These are phyloP conservation scores for Calonectria pseudoreteaudii DNA, from an alignment of 2,329 filamentous ascomycete genomes.

Conservation along the genomic window DNA sequence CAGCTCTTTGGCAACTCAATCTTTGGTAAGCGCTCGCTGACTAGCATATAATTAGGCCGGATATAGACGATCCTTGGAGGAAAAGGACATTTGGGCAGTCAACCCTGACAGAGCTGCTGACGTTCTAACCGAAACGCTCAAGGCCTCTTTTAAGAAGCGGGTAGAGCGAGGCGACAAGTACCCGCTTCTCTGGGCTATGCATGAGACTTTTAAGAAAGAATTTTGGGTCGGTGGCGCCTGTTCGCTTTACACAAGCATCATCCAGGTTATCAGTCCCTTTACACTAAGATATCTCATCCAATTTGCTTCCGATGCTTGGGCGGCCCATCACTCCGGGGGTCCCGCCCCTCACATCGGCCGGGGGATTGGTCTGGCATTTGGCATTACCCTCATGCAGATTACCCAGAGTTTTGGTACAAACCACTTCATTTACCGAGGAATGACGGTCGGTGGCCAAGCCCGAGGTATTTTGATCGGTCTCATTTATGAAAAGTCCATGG, in stretches of 20 bases:
- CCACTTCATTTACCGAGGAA: slow-evolving; percentile 93
- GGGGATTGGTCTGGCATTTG: slow-evolving; percentile 86
- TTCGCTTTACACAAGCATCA: slow-evolving; percentile 77
- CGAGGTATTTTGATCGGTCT: slow-evolving; percentile 85
- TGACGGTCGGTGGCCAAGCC: slow-evolving; percentile 89
- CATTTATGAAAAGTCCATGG: slow-evolving; percentile 94
- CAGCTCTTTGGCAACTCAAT: slow-evolving; percentile 8
- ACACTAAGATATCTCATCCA: slow-evolving; percentile 86
- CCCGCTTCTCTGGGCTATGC: slow-evolving; percentile 82
- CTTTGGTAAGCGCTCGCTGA: slow-evolving; percentile 2
- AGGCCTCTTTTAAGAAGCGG: slow-evolving; percentile 76
- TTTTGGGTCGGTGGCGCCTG: slow-evolving; percentile 87
- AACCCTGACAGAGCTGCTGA: slow-evolving; percentile 84
- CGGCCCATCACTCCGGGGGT: slow-evolving; percentile 63
- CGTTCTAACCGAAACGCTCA: slow-evolving; percentile 74
- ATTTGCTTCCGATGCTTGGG: slow-evolving; percentile 84
- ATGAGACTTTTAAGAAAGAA: slow-evolving; percentile 87
- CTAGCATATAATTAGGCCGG: slow-evolving; percentile 67
- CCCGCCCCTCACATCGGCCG: slow-evolving; percentile 76
- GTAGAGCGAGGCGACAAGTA: slow-evolving; percentile 75
- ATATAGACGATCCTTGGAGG: slow-evolving; percentile 85
- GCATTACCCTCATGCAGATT: slow-evolving; percentile 87
- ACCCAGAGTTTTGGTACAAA: slow-evolving; percentile 84
- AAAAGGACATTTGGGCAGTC: slow-evolving; percentile 88
- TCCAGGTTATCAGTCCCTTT: slow-evolving; percentile 88